Percentiles rank a stretch among this genome's conserved stretches.
These are phyloP conservation scores for Amphirosellinia nigrospora DNA, from an alignment of 495 filamentous ascomycete species.

Conservation along the genomic window DNA sequence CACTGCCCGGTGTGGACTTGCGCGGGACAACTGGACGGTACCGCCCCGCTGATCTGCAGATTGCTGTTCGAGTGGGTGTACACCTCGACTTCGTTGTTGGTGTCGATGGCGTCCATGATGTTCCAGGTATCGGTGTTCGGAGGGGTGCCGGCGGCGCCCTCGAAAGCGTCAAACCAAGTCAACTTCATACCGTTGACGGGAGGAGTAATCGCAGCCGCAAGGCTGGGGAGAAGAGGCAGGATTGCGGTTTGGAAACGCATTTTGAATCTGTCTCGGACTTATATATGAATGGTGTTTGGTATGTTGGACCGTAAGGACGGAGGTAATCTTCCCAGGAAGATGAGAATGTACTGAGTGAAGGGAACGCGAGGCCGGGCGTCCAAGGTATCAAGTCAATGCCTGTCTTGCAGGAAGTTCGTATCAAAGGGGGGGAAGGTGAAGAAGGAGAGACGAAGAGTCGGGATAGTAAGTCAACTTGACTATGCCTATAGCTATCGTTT, in stretches of 20 bases:
- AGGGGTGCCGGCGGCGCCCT: conserved; percentile 36
- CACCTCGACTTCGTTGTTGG: conserved; percentile 52
- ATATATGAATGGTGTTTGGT: conserved; percentile 7
- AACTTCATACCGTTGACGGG: conserved; percentile 42
- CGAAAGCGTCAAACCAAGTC: conserved; percentile 40
- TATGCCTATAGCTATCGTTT: conserved; percentile 24
- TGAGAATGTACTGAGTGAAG: conserved; percentile 4
- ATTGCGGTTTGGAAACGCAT: conserved; percentile 40
- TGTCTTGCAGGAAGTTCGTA: conserved; percentile 37
- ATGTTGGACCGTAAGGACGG: not conserved
- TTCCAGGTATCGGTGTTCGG: conserved; percentile 45
- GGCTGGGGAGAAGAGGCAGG: conserved; percentile 31
- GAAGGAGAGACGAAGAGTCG: conserved; percentile 34
- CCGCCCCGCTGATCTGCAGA: conserved; percentile 54
- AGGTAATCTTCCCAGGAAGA: conserved; percentile 20
- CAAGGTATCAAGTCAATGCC: conserved; percentile 30
- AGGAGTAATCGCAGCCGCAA: conserved; percentile 37
- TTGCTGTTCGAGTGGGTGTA: conserved; percentile 52
- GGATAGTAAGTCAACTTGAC: conserved; percentile 22
- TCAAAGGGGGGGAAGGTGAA: conserved; percentile 25
- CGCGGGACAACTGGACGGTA: conserved; percentile 54
- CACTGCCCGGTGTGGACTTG: conserved; percentile 46
- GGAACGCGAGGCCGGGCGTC: conserved; percentile 30
- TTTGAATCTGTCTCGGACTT: conserved; percentile 27
- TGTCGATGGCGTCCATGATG: conserved; percentile 46